phyloP scores from a whole-genome alignment of 2,329 filamentous ascomycete species.

The Harringtonia aguacate region DNA sequence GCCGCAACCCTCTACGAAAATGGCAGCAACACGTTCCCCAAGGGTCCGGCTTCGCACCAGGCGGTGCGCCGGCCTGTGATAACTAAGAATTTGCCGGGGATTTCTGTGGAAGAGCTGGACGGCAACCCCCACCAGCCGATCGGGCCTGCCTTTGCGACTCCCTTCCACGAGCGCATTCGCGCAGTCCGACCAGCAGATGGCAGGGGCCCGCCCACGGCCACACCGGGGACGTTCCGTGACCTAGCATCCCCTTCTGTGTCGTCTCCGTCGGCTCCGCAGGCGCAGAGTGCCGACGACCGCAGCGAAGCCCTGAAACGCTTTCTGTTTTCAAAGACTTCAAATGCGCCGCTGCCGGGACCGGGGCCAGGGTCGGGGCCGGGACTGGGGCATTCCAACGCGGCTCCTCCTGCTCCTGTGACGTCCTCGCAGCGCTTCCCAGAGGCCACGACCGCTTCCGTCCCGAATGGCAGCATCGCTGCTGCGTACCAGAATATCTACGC shows the following conservation, averaged over 20 bases:
- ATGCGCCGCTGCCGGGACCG: too few relatives aligned
- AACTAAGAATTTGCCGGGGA: slow-evolving; percentile 36
- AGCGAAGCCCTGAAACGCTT: slow-evolving; percentile 47
- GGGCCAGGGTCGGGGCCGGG: too few relatives aligned
- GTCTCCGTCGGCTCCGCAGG: background rate
- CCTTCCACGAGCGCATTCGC: slow-evolving; percentile 50
- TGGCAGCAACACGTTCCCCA: slow-evolving; percentile 5
- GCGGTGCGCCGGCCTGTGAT: slow-evolving; percentile 25
- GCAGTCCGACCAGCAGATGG: slow-evolving; percentile 32
- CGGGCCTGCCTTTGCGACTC: slow-evolving; percentile 58
- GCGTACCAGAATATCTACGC: slow-evolving; percentile 7
- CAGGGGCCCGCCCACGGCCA: background rate
- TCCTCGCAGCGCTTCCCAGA: background rate
- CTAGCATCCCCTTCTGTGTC: background rate
- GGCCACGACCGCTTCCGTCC: background rate
- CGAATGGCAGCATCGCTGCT: background rate
- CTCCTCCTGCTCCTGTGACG: background rate
- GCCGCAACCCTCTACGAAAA: slow-evolving; percentile 17
- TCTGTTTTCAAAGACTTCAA: slow-evolving; percentile 29
- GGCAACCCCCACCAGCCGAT: slow-evolving; percentile 42
- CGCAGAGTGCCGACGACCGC: slow-evolving; percentile 18
- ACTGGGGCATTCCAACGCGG: background rate
- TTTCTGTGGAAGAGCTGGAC: slow-evolving; percentile 62
- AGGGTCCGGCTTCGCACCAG: slow-evolving; percentile 5
- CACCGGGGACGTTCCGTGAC: slow-evolving; percentile 2